Conservation (phyloP, 2,329 filamentous ascomycete genomes). For the Trichoderma guizhouense region DNA sequence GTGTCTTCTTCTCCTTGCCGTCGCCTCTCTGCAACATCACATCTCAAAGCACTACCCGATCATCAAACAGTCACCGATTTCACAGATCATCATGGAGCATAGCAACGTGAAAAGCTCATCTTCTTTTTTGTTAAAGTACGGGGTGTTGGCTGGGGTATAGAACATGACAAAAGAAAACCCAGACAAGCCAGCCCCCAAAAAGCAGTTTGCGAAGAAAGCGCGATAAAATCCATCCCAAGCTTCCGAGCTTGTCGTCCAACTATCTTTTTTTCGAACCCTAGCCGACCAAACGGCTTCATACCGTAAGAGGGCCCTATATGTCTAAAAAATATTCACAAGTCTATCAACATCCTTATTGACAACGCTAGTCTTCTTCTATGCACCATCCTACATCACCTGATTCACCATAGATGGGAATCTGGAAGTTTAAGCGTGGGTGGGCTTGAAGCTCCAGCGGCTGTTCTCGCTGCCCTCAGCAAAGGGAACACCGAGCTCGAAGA, state of each 20-base stretch:
- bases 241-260: neutral
- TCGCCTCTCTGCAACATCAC: neutral
- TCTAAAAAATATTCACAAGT: neutral
- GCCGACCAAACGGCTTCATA: neutral
- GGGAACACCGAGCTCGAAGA: conserved; percentile 93
- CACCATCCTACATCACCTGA: neutral
- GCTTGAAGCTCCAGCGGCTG: conserved; percentile 62
- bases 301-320: neutral
- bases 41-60: neutral
- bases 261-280: neutral
- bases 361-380: conserved; percentile 9
- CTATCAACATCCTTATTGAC: conserved; percentile 10
- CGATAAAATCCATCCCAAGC: neutral
- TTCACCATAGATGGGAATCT: neutral
- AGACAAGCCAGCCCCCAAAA: neutral
- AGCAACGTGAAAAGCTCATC: neutral
- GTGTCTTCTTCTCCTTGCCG: neutral
- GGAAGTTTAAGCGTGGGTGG: conserved; percentile 29
- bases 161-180: neutral
- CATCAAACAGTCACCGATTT: neutral
- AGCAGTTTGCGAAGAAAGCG: neutral
- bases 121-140: neutral
- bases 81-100: neutral
- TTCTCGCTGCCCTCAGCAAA: conserved; percentile 64
- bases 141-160: neutral